Evolutionary conservation across 495 filamentous ascomycete genomes (phyloP), one percentile per base, ranked within the genome.

Genomic region (Aspergillus sparsus): DNA sequence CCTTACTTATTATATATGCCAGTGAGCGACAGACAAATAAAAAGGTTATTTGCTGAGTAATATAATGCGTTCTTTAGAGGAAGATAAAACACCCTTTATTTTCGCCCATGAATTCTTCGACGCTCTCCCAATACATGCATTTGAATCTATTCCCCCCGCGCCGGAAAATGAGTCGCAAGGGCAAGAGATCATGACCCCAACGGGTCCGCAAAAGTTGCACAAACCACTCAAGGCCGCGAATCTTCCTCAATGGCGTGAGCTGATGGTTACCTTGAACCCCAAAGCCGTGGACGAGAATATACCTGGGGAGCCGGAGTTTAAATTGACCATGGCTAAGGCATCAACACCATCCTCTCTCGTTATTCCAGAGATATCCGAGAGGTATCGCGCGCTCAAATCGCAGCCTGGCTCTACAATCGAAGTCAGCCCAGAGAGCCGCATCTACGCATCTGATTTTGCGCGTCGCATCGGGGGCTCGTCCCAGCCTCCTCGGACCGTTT

Each of bases 71-170:
- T 31, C 45, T 27, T 49, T 50, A 69, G 72, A 68, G 80, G 67
- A 73, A 79, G 60, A 77, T 61, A 92, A 90, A 65, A 90, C 86
- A 13, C 93, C 94, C 1, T 94, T 97, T 74, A 94, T 98, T 52
- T 83, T 97, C 37, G 94, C 93, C 10, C 94, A 98, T 70, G 94
- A 98, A 70, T 97, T 98, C 80, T 98, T 98, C 74, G 94, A 98
- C 67, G 94, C 94, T n/a, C 88, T 98, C 6, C 94, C 94, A 39
- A 96, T 98, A 67, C 92, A 98, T 74, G 89, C 91, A 60, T 98
- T 98, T 73, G 87, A 97, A 68, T 87, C 87, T 27, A 74, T 92
- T 35, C 71, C 80, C 33, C 72, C 80, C 13, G 46, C 73, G 16
- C 67, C 67, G 8, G 71, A 74, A 55, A 74, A 74, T 58, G 64